Conservation (phyloP, 176 grass and related monocot genomes). For the Hordeum marinum region DNA sequence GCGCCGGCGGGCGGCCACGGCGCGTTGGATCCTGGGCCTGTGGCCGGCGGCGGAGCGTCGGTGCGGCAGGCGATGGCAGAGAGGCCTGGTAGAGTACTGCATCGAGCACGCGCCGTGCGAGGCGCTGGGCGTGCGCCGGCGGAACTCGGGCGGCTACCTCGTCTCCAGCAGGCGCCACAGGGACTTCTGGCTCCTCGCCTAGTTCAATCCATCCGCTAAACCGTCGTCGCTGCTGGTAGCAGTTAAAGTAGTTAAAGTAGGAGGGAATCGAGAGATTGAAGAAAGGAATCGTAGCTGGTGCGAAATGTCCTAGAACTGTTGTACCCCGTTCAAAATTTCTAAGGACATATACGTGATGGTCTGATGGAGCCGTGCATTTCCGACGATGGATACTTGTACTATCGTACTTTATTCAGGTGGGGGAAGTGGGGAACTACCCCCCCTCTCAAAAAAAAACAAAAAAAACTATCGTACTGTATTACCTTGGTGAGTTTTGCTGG, state of each 20-base stretch:
- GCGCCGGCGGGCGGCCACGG: conserved; percentile 14
- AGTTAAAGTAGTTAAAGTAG: background rate
- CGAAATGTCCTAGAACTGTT: no score
- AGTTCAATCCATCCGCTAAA: background rate
- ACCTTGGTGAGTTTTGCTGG: no score
- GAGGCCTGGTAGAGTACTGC: conserved; percentile 45
- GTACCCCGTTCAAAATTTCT: no score
- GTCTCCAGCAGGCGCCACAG: conserved; percentile 53
- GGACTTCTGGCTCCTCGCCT: conserved; percentile 62
- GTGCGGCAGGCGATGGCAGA: background rate
- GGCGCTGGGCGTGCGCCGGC: conserved; percentile 49
- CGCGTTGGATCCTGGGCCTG: conserved; percentile 21
- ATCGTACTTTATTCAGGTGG: no score
- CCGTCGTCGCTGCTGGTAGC: background rate
- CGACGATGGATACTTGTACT: no score
- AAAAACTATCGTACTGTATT: no score
- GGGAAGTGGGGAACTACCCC: no score
- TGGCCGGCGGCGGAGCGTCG: conserved; percentile 15
- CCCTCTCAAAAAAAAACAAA: no score
- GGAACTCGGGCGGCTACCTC: conserved; percentile 63
- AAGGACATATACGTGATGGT: no score
- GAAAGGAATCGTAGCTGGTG: no score
- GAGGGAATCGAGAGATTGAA: background rate
- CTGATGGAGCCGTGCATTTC: no score
- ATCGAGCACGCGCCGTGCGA: conserved; percentile 75